Conservation (phyloP, 208 protist genomes). For the Entamoeba invadens region DNA sequence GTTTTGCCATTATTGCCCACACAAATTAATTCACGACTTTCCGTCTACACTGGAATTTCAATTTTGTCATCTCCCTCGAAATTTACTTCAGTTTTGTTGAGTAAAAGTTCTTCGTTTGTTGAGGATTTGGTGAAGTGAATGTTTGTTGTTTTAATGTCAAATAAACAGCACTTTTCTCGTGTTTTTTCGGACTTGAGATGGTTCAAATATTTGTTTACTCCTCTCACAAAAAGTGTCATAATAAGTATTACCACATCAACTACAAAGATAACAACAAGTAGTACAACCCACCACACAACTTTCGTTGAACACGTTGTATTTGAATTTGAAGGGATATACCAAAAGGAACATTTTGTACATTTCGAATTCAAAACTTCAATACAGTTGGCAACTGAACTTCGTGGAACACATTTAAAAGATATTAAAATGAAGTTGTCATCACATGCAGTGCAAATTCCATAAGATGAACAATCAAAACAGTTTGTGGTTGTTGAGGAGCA, state of each 20-base stretch:
- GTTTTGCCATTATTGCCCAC: neutral
- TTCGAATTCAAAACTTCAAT: neutral
- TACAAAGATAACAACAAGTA: neutral
- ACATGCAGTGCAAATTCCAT: neutral
- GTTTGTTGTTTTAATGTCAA: too few relatives aligned
- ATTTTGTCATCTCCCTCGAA: too few relatives aligned
- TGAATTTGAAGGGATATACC: neutral
- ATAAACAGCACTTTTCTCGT: too few relatives aligned
- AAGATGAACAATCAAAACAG: neutral
- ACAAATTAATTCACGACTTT: neutral
- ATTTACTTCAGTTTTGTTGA: too few relatives aligned
- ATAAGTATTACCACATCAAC: neutral
- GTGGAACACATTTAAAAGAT: neutral
- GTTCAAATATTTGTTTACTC: too few relatives aligned
- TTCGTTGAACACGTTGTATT: neutral
- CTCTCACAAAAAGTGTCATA: too few relatives aligned
- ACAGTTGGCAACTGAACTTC: neutral
- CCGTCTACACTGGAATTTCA: neutral
- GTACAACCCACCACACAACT: neutral
- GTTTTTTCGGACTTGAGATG: too few relatives aligned
- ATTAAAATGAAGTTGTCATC: neutral
- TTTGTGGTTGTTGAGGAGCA: neutral
- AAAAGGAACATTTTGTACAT: neutral
- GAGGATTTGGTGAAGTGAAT: too few relatives aligned
- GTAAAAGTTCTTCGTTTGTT: too few relatives aligned